phyloP scores from a whole-genome alignment of 208 protist species.

The Leishmania lainsoni region DNA sequence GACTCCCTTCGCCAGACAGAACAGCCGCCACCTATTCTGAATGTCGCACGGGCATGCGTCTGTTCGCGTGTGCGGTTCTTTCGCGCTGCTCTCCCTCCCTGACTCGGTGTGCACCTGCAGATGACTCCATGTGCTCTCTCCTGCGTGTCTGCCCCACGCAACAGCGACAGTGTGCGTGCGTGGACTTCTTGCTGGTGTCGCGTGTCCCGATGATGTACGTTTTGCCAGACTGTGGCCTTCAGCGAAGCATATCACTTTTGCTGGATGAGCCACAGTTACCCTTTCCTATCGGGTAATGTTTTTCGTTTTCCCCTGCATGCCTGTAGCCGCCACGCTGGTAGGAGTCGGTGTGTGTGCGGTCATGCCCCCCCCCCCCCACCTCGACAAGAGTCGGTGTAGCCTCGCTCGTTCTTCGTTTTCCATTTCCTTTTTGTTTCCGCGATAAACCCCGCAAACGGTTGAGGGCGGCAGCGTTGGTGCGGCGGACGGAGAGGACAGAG shows the following conservation, averaged over 20 bases:
- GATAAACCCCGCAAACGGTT: too few species aligned
- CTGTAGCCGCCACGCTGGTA: not conserved
- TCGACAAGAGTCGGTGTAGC: too few species aligned
- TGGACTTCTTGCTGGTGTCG: not conserved
- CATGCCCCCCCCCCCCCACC: not conserved
- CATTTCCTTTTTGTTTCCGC: too few species aligned
- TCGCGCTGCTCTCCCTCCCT: not conserved
- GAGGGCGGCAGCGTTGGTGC: not conserved
- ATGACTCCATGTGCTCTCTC: slow-evolving; percentile 20
- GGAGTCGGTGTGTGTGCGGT: not conserved
- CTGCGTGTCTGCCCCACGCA: not conserved
- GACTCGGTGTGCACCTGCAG: not conserved
- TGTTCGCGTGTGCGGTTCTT: not conserved
- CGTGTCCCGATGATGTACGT: too few species aligned
- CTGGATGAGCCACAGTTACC: not conserved
- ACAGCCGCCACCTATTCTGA: not conserved
- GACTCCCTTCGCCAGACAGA: not conserved
- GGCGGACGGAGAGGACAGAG: not conserved
- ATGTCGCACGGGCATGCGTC: not conserved
- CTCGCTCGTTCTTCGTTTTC: too few species aligned
- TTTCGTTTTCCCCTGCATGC: too few species aligned
- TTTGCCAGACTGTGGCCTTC: not conserved
- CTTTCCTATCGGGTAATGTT: too few species aligned
- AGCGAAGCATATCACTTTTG: not conserved
- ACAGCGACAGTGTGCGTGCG: not conserved